phyloP scores from a whole-genome alignment of 441 rosid genomes.

The Adansonia grandidieri region DNA sequence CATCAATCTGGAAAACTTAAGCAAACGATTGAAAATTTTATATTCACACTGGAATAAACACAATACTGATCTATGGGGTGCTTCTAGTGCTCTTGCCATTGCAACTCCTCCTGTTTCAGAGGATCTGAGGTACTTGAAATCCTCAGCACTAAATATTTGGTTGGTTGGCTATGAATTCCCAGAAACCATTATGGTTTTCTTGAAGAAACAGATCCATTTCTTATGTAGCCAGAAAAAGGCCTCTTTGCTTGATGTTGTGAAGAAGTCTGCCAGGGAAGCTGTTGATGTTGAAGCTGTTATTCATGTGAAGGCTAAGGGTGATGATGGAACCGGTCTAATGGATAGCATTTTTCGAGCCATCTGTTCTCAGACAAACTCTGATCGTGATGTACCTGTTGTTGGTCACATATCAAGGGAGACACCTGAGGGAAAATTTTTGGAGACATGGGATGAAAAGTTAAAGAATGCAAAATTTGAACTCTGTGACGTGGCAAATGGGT shows the following conservation, averaged over 20 bases:
- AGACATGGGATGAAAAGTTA: conserved; percentile 68
- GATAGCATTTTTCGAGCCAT: conserved; percentile 66
- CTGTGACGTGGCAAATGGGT: conserved; percentile 65
- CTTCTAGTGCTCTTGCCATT: conserved; percentile 62
- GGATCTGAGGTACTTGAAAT: conserved; percentile 76
- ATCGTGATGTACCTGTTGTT: conserved; percentile 50
- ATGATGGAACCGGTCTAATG: conserved; percentile 68
- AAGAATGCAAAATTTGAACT: conserved; percentile 58
- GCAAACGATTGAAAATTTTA: conserved; percentile 57
- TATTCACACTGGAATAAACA: conserved; percentile 73
- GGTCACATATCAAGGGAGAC: conserved; percentile 76
- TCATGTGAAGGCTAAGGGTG: conserved; percentile 70
- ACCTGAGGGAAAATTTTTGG: conserved; percentile 86
- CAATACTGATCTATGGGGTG: conserved; percentile 62
- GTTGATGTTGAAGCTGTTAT: conserved; percentile 61
- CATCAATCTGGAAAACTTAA: conserved; percentile 65
- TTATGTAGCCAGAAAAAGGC: conserved; percentile 77
- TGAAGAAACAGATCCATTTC: conserved; percentile 75
- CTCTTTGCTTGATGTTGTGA: conserved; percentile 68
- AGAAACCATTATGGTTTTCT: conserved; percentile 86
- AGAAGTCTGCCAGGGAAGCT: conserved; percentile 57
- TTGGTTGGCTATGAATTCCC: conserved; percentile 91
- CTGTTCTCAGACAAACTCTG: conserved; percentile 42
- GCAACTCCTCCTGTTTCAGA: conserved; percentile 82
- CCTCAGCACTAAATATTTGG: conserved; percentile 87